A percentile compares a stretch with the other conserved stretches of the same genome.
Evolutionary conservation across 495 filamentous ascomycete species (phyloP).

Genomic region (Baudoinia panamericana): DNA sequence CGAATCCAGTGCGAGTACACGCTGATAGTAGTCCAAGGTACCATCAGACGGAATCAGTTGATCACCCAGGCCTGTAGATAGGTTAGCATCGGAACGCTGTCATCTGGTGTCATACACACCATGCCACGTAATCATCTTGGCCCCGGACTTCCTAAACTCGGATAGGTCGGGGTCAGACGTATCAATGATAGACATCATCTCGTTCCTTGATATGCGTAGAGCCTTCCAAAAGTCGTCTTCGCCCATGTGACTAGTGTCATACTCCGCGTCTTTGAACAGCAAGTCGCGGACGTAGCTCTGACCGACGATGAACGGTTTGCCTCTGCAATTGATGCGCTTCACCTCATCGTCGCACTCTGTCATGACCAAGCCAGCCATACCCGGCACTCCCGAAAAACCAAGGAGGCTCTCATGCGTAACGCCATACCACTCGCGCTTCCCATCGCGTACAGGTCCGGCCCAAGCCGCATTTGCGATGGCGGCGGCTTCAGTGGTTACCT

Average conservation of each 20-base stretch:
- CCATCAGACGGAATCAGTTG: conserved; percentile 21
- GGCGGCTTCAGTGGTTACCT: conserved; percentile 14
- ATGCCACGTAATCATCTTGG: conserved; percentile 37
- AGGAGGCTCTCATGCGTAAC: conserved; percentile 13
- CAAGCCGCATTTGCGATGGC: conserved; percentile 18
- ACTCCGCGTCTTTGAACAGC: conserved; percentile 18
- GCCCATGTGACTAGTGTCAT: conserved; percentile 12
- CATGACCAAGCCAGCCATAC: not conserved
- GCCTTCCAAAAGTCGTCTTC: conserved; percentile 19
- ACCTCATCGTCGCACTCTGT: conserved; percentile 6
- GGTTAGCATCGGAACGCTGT: not conserved
- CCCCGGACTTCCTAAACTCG: conserved; percentile 28
- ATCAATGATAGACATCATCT: conserved; percentile 28
- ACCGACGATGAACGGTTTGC: conserved; percentile 14
- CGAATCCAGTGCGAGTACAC: conserved; percentile 16
- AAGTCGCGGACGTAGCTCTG: conserved; percentile 15
- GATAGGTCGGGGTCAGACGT: conserved; percentile 33
- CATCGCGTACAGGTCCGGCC: conserved; percentile 17
- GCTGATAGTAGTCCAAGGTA: conserved; percentile 20
- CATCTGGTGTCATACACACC: conserved; percentile 18
- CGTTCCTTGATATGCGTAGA: conserved; percentile 20
- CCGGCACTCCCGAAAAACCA: not conserved
- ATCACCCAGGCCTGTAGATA: conserved; percentile 17
- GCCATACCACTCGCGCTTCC: conserved; percentile 16
- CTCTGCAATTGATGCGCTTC: conserved; percentile 5